A percentile compares a stretch with the other conserved stretches of the same genome.
Evolutionary conservation across 2,329 filamentous ascomycete genomes (phyloP).

Genomic region (Fusarium denticulatum): DNA sequence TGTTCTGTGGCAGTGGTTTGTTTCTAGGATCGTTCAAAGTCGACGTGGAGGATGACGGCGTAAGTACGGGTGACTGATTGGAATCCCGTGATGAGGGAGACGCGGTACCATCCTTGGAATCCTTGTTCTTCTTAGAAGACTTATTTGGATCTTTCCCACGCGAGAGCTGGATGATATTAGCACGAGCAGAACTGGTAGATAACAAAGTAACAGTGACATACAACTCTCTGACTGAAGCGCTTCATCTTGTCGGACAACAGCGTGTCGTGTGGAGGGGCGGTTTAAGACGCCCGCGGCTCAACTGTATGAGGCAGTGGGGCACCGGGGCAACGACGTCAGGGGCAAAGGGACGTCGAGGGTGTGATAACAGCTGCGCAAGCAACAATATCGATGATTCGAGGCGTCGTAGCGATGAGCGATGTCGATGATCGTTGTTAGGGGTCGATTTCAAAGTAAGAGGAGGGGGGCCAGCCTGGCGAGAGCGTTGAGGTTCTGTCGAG

Average conservation of each 20-base stretch:
- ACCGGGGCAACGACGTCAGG: conserved; percentile 48
- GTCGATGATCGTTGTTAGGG: conserved; percentile 24
- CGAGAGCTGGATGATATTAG: conserved; percentile 74
- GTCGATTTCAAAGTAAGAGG: conserved; percentile 21
- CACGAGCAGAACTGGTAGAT: background rate
- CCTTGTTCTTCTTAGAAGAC: conserved; percentile 80
- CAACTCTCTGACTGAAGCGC: conserved; percentile 96
- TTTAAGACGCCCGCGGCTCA: conserved; percentile 42
- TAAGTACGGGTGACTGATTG: conserved; percentile 71
- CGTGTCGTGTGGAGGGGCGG: conserved; percentile 41
- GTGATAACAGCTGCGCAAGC: conserved; percentile 31
- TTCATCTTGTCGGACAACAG: conserved; percentile 77
- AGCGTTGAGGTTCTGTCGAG: conserved; percentile 33
- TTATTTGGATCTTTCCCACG: conserved; percentile 89
- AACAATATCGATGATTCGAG: conserved; percentile 24
- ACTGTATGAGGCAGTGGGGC: conserved; percentile 42
- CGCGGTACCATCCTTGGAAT: conserved; percentile 78
- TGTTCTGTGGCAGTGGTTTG: conserved; percentile 76
- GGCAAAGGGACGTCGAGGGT: conserved; percentile 38
- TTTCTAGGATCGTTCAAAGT: conserved; percentile 86
- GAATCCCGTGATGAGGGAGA: conserved; percentile 75
- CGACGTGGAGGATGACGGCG: conserved; percentile 89
- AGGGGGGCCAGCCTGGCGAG: conserved; percentile 38
- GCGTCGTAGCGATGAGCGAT: conserved; percentile 29
- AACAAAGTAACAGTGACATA: conserved; percentile 62